Evolutionary conservation across 2,329 filamentous ascomycete species (phyloP), one percentile per base, ranked within the genome.

Genomic region (Claviceps spartinae): DNA sequence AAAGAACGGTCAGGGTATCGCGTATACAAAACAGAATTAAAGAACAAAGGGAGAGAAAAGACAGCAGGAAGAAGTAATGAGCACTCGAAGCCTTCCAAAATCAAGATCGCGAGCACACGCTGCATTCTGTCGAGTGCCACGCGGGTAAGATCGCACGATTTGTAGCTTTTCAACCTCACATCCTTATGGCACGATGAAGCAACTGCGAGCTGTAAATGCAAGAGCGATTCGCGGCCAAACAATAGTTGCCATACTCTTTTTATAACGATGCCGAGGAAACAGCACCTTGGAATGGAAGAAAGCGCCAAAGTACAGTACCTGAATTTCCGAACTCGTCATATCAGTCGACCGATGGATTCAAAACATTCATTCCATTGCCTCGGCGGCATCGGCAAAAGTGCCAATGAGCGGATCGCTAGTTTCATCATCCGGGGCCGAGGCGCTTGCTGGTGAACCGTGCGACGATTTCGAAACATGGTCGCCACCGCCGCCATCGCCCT

Each of bases 371-470:
- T 69, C 68, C 67, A 77, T 75, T 16, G 72, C 75, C 11, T 73
- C 73, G 22, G 75, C 77, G 22, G 78, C 78, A 60, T 81, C 78
- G 45, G 76, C 74, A 67, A 82, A 82, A 16, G 78, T 81, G 44
- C 78, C 78, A 14, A 81, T 76, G 42, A 82, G 71, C 46, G 74
- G 71, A 14, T 61, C 67, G 11, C 60, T 66, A 5, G 62, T 61
- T 34, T 67, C 65, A 26, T 62, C 61, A 20, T 67, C 62, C n/a
- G 65, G 54, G 4, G 63, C 65, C 55, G 63, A 65, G 50, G 65
- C 58, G 56, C 61, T 68, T 38, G 61, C 59, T 3, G 64, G 55
- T 18, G 60, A 61, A 49, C 11, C 13, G 41, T 13, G 20, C 14
- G 41, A 1, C 20, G n/a, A 22, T 5, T 13, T 14, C 24, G 11